Base-by-base conservation (phyloP, 73 alveolate species). In the Stentor coeruleus region DNA sequence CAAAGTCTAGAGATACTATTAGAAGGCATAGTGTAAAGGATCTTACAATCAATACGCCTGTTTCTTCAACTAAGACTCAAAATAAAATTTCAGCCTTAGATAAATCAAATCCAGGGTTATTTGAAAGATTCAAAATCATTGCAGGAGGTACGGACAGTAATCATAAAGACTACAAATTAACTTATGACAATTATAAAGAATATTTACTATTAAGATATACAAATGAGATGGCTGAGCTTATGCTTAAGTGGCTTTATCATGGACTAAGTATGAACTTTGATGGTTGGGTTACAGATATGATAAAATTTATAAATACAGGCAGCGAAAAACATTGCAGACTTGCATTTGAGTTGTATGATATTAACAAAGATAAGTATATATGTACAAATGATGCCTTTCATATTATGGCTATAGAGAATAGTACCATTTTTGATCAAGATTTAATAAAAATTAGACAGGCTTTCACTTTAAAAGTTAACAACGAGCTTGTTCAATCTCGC, bases 301-400 rank as follows among this genome's bases (percentile, higher is more conserved):
- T 28, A 33, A 66, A 66, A 66, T 20, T 66, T 11, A 66, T 66
- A 14, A 66, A 66, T 66, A 28, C 11, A 1, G n/a, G 40, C 33
- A 26, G 33, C 2, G 79, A 66, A 66, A 66, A 66, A 66, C n/a
- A 20, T 66, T 1, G 20, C 26, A 20, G 37, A 66, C 15, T 66
- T 33, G n/a, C 40, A 28, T 66, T 66, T 66, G 79, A 66, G 11
- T 33, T 66, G 1, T 66, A 26, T 66, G 79, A 66, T 40, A 28
- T 66, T 66, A 66, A 66, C 33, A 66, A 33, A 40, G 79, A 66
- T 33, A 66, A 33, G n/a, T 66, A 20, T 66, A 66, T 66, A 14
- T 66, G 79, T 33, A 20, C n/a, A 28, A 26, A 20, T 66, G 79
- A 66, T 66, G 79, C 79, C 1, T 66, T 20, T 66, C 37, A 31